phyloP scores from a whole-genome alignment of 208 protist genomes.

The Porcisia deanei region DNA sequence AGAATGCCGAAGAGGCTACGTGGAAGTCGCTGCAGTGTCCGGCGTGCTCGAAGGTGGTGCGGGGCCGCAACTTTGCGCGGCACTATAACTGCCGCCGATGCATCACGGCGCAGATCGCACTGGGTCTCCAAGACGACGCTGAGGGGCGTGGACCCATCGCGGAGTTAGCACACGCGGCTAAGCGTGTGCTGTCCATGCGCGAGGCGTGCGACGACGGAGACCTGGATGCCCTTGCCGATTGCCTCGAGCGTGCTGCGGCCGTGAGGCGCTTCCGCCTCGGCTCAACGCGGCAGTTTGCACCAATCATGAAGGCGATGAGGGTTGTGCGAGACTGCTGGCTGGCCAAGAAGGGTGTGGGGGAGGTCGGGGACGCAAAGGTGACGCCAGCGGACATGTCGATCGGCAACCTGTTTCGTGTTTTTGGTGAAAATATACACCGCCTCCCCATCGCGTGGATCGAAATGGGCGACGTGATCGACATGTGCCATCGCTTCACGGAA shows the following conservation, averaged over 20 bases:
- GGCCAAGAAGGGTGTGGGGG: conserved; percentile 56
- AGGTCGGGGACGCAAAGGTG: conserved; percentile 59
- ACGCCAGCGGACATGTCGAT: conserved; percentile 60
- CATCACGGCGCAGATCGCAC: conserved; percentile 86
- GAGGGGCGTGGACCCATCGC: conserved; percentile 77
- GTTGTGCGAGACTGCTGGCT: conserved; percentile 83
- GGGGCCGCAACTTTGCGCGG: conserved; percentile 84
- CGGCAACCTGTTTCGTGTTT: conserved; percentile 68
- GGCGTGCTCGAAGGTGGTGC: conserved; percentile 78
- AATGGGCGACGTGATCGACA: conserved; percentile 91
- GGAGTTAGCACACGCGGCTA: conserved; percentile 73
- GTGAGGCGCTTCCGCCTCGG: conserved; percentile 80
- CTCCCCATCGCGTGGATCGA: conserved; percentile 93
- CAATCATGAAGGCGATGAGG: conserved; percentile 83
- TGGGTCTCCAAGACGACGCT: conserved; percentile 74
- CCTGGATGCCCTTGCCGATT: conserved; percentile 74
- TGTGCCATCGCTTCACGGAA: conserved; percentile 82
- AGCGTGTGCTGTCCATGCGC: conserved; percentile 61
- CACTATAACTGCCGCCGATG: conserved; percentile 83
- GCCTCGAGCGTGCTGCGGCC: conserved; percentile 46
- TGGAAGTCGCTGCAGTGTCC: conserved; percentile 88
- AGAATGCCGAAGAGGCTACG: conserved; percentile 51
- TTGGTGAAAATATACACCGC: conserved; percentile 83
- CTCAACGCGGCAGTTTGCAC: conserved; percentile 73
- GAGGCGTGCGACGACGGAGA: conserved; percentile 78